These are phyloP conservation scores for Onygenales sp. DNA, from an alignment of 2,329 filamentous ascomycete genomes.

Conservation along the genomic window DNA sequence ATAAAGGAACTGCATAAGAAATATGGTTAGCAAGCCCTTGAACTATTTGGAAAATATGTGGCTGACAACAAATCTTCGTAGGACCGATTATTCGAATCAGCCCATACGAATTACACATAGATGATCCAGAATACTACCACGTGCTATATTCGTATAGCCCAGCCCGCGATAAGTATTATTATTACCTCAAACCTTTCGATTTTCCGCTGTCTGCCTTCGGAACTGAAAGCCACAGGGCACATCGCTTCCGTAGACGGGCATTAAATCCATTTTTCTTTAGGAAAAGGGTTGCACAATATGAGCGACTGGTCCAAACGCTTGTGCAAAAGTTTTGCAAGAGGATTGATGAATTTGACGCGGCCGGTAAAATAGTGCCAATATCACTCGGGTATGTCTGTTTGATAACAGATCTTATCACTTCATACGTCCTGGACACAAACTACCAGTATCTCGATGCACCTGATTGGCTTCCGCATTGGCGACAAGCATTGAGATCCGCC, in stretches of 20 bases:
- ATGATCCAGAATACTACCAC: constrained; percentile 15
- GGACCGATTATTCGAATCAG: constrained; percentile 18
- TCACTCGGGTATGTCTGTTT: constrained; percentile 13
- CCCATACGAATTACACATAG: constrained; percentile 16
- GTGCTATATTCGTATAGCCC: constrained; percentile 14
- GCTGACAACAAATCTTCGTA: not conserved
- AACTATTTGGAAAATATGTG: not conserved
- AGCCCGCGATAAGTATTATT: constrained; percentile 15
- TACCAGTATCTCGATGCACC: constrained; percentile 23
- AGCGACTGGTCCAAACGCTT: constrained; percentile 13
- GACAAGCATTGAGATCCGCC: constrained; percentile 12
- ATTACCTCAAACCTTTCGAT: constrained; percentile 16
- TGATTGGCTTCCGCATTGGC: constrained; percentile 23
- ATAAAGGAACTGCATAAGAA: constrained; percentile 22
- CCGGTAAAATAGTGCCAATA: constrained; percentile 4
- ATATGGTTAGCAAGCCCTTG: constrained; percentile 16
- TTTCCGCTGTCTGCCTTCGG: constrained; percentile 22
- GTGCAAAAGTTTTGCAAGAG: constrained; percentile 12
- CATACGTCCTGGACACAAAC: constrained; percentile 27
- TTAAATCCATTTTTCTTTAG: constrained; percentile 20
- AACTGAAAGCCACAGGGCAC: constrained; percentile 16
- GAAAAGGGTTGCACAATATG: constrained; percentile 11
- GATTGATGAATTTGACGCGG: constrained; percentile 5
- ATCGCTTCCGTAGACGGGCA: constrained; percentile 18
- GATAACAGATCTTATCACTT: constrained; percentile 38